Evolutionary conservation across 345 rosid species (phyloP), one percentile per base, ranked within the genome.

Genomic region (Brassica cretica): DNA sequence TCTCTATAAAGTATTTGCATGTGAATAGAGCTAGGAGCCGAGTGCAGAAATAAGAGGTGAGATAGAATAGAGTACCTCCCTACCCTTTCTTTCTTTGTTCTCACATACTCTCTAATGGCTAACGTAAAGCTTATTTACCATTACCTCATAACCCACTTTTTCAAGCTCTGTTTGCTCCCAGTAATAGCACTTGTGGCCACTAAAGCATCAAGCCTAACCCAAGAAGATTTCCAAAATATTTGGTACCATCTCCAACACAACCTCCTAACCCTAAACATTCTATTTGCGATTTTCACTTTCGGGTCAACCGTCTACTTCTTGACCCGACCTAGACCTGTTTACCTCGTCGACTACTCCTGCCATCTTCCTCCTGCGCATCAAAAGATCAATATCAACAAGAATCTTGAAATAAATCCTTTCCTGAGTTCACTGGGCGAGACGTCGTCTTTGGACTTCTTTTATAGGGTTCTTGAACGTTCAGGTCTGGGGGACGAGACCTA

Each of bases 401-500:
- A 85, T 1, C 85, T 87, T 1, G 86, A 89, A 75, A 76, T 85
- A 2, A 85, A 87, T 24, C 87, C 85, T 9, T 87, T 96, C 1
- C 76, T 1, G 2, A 6, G 2, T 0, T 3, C 0, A 88, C 78
- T 82, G 80, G 85, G 87, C 0, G 82, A 83, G 6, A 91, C 82
- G 21, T 6, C 87, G 0, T 80, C 93, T 24, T 84, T 86, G 68
- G 62, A 41, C 59, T 94, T 94, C 78, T 87, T 89, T 81, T 62
- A 87, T 16, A 92, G 80, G 86, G 83, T 94, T 33, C 59, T 90
- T 51, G 88, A 87, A 56, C 86, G 96, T 56, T 91, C 97, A 0
- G 97, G 98, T 14, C 94, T 94, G 0, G 98, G 98, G 5, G 96
- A 93, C 3, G 97, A 91, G 71, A 93, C 98, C 0, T 87, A 84